Conservation (phyloP, 2,329 filamentous ascomycete genomes). For the Colletotrichum karsti region DNA sequence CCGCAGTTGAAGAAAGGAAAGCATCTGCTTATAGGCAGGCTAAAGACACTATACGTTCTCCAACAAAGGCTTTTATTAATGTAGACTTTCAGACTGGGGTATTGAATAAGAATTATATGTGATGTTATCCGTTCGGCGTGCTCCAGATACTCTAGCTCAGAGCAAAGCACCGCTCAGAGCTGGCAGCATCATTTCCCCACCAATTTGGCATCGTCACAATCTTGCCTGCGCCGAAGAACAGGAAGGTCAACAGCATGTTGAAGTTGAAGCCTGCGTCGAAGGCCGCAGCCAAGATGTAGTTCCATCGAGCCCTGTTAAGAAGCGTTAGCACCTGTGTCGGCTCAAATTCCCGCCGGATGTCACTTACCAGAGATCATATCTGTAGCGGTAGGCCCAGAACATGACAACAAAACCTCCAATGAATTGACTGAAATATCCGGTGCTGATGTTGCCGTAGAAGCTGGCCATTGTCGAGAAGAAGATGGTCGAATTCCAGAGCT, state of each 20-base stretch:
- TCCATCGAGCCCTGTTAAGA: slow-evolving; percentile 55
- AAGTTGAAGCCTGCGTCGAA: slow-evolving; percentile 71
- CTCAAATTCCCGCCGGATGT: not conserved
- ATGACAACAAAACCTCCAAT: slow-evolving; percentile 69
- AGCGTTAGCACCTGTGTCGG: not conserved
- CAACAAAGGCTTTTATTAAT: too few species aligned
- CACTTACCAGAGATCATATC: slow-evolving; percentile 60
- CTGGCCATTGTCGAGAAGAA: slow-evolving; percentile 64
- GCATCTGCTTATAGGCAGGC: not conserved
- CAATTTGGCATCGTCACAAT: slow-evolving; percentile 68
- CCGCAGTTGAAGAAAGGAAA: not conserved
- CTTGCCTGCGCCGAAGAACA: slow-evolving; percentile 63
- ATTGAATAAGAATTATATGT: too few species aligned
- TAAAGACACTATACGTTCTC: too few species aligned
- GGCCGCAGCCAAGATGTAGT: slow-evolving; percentile 68
- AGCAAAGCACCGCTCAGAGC: slow-evolving; percentile 67
- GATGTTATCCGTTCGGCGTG: not conserved
- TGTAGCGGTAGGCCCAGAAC: slow-evolving; percentile 64
- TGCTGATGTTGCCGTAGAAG: slow-evolving; percentile 70
- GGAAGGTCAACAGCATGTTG: slow-evolving; percentile 68
- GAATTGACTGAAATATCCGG: slow-evolving; percentile 64
- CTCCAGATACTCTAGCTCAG: slow-evolving; percentile 33
- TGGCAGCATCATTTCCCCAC: slow-evolving; percentile 68
- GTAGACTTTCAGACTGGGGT: too few species aligned
- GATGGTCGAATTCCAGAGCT: slow-evolving; percentile 69